Percentiles rank a stretch among this genome's conserved stretches.
Conservation (phyloP, 306 rosid genomes). For the Begonia fuchsioides region DNA sequence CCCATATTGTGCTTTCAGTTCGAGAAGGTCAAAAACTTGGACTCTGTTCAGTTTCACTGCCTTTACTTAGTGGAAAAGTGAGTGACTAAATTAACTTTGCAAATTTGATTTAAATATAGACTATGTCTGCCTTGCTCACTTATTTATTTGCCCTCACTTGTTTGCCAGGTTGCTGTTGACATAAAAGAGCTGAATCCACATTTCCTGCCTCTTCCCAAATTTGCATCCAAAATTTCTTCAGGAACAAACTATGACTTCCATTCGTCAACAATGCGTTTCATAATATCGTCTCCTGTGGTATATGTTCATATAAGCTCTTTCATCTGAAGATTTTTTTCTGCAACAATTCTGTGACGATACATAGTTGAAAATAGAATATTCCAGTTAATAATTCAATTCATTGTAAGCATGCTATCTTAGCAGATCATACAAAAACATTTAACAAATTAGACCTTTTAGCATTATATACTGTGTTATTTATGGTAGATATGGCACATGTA, state of each 20-base stretch:
- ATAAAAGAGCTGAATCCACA: conserved; percentile 45
- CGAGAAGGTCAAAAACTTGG: conserved; percentile 46
- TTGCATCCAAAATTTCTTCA: conserved; percentile 69
- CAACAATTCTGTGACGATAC: background rate
- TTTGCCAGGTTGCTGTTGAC: conserved; percentile 36
- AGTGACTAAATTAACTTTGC: background rate
- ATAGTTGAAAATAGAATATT: too few relatives aligned
- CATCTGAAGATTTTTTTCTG: conserved; percentile 3
- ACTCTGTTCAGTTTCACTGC: conserved; percentile 65
- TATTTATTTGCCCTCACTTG: background rate
- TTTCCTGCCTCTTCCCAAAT: conserved; percentile 62
- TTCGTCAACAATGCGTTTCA: conserved; percentile 68
- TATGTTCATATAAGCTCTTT: conserved; percentile 12
- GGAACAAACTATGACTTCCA: conserved; percentile 81
- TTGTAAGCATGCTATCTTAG: background rate
- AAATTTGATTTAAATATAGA: background rate
- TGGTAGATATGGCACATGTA: too few relatives aligned
- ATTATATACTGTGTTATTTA: too few relatives aligned
- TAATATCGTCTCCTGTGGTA: conserved; percentile 88
- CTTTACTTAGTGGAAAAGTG: conserved; percentile 63
- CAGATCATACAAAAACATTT: background rate
- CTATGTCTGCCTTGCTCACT: background rate
- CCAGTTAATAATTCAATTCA: background rate
- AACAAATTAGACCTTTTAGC: too few relatives aligned
- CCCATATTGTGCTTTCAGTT: conserved; percentile 47